Evolutionary conservation across 495 filamentous ascomycete species (phyloP).

Genomic region (Bryoglossum gracile): DNA sequence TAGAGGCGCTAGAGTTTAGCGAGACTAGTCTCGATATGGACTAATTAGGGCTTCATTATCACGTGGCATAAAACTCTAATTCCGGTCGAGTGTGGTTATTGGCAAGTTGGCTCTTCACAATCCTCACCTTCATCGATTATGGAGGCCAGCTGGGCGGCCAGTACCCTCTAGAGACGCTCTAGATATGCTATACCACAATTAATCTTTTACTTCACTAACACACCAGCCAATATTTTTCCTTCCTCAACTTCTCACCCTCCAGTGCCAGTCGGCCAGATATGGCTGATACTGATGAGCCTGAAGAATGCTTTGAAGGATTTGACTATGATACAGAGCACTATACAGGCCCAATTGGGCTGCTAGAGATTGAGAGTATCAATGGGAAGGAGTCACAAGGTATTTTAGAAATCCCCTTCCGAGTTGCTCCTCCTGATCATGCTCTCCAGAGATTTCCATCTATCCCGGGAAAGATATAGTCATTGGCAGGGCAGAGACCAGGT

Average conservation of each 20-base stretch:
- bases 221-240: not conserved
- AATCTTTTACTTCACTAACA: constrained; percentile 9
- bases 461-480: constrained; percentile 28
- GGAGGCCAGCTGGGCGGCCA: constrained; percentile 6
- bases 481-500: constrained; percentile 31
- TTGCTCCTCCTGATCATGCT: not conserved
- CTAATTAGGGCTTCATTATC: no score
- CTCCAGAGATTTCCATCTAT: constrained; percentile 18
- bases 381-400: not conserved
- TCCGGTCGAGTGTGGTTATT: no score
- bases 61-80: no score
- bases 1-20: no score
- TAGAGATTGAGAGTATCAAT: not conserved
- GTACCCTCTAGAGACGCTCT: constrained; percentile 3
- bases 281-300: constrained; percentile 1
- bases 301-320: not conserved
- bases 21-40: no score
- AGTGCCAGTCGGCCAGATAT: constrained; percentile 5
- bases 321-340: not conserved
- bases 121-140: not conserved
- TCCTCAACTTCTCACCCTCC: no score
- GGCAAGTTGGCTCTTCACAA: no score
- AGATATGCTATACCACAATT: constrained; percentile 4
- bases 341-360: constrained; percentile 7
- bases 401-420: not conserved